Percentiles rank a stretch among this genome's conserved stretches.
Conservation (phyloP, 805 yeast genomes). For the Priceomyces carsonii region DNA sequence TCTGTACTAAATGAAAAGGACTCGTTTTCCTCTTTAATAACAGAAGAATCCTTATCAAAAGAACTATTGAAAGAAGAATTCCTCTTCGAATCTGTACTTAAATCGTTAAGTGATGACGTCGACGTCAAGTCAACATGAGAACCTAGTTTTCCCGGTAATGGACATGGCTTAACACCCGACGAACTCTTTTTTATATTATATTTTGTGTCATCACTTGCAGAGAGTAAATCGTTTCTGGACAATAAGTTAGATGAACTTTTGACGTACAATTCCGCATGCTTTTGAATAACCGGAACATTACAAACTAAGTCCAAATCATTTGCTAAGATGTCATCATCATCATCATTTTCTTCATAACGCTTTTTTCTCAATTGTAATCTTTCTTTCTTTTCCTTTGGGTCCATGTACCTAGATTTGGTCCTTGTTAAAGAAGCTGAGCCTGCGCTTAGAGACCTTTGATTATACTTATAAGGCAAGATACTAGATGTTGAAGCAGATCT, state of each 20-base stretch:
- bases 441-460: slow-evolving; percentile 6
- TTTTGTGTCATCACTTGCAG: slow-evolving; percentile 23
- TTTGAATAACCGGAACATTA: slow-evolving; percentile 44
- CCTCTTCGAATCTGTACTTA: too few relatives aligned
- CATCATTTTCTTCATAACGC: slow-evolving; percentile 41
- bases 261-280: slow-evolving; percentile 33
- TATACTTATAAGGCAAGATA: slow-evolving; percentile 7
- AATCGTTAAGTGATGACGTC: too few relatives aligned
- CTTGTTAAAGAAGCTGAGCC: slow-evolving; percentile 23
- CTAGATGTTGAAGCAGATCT: slow-evolving; percentile 15
- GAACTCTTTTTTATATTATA: slow-evolving; percentile 19
- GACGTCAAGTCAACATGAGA: slow-evolving; percentile 10
- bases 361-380: slow-evolving; percentile 38
- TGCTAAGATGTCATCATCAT: slow-evolving; percentile 39
- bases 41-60: too few relatives aligned
- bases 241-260: slow-evolving; percentile 15
- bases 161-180: slow-evolving; percentile 26
- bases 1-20: slow-evolving; percentile 12
- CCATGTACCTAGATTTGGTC: slow-evolving; percentile 34
- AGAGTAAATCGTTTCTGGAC: slow-evolving; percentile 27
- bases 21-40: slow-evolving; percentile 19
- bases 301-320: slow-evolving; percentile 42
- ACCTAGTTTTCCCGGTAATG: slow-evolving; percentile 29
- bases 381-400: slow-evolving; percentile 38
- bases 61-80: too few relatives aligned